Percentiles rank a stretch among this genome's conserved stretches.
phyloP scores from a whole-genome alignment of 108 stramenopile genomes.

The Mediolabrus comicus region DNA sequence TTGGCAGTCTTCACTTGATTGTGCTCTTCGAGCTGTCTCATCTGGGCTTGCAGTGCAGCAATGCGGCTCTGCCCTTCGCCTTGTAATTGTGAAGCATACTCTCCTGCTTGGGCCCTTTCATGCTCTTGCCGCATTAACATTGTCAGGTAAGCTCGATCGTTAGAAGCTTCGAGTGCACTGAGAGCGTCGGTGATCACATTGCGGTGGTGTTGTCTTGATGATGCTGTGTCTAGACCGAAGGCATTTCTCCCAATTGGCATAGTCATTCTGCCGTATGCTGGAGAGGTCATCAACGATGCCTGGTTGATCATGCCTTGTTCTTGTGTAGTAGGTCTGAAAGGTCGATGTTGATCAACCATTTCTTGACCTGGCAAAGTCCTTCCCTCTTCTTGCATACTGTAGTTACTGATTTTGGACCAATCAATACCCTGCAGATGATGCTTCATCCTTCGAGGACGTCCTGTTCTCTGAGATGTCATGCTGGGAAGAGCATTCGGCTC shows the following conservation, averaged over 20 bases:
- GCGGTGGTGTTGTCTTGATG: constrained; percentile 5
- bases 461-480: background rate
- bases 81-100: background rate
- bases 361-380: background rate
- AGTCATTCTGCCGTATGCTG: background rate
- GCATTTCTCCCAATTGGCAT: background rate
- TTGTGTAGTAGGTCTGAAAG: background rate
- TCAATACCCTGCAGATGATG: background rate
- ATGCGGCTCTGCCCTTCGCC: background rate
- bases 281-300: background rate
- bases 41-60: constrained; percentile 22
- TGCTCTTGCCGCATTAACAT: constrained; percentile 18
- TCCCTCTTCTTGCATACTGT: background rate
- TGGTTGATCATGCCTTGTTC: background rate
- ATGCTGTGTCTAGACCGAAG: constrained; percentile 4
- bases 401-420: constrained; percentile 2
- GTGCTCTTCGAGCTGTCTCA: constrained; percentile 10
- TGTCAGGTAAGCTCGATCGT: constrained; percentile 9
- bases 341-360: background rate
- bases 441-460: background rate
- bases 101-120: constrained; percentile 1
- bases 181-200: constrained; percentile 15
- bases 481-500: background rate
- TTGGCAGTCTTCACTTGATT: background rate
- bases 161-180: constrained; percentile 16